Conservation (phyloP, 768 basidiomycete species). For the Tricholoma matsutake region DNA sequence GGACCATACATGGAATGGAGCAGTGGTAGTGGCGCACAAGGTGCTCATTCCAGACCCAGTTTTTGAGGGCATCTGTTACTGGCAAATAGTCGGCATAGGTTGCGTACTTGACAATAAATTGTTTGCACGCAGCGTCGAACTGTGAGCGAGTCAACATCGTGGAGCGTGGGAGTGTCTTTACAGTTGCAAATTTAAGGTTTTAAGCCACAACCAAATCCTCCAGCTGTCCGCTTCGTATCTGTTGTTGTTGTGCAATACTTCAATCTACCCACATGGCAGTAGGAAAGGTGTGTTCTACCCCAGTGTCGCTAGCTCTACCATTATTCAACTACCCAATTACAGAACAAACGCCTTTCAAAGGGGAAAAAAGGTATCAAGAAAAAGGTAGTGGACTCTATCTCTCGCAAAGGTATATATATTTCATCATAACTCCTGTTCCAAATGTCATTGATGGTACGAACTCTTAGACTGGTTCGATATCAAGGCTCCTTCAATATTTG, state of each 20-base stretch:
- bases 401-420: constrained; percentile 85
- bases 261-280: constrained; percentile 70
- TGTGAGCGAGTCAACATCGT: constrained; percentile 52
- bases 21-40: constrained; percentile 36
- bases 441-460: constrained; percentile 1
- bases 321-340: constrained; percentile 14
- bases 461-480: constrained; percentile 97
- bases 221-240: constrained; percentile 43
- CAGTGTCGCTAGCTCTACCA: neutral
- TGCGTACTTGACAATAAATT: constrained; percentile 36
- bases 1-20: constrained; percentile 3
- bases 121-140: constrained; percentile 60
- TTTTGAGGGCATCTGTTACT: constrained; percentile 16
- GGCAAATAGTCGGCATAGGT: neutral
- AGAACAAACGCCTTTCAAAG: constrained; percentile 99
- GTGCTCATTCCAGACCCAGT: constrained; percentile 66
- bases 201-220: constrained; percentile 50
- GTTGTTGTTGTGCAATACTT: constrained; percentile 33
- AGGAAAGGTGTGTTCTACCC: constrained; percentile 63
- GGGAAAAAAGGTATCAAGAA: constrained; percentile 99
- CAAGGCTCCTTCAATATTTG: constrained; percentile 97
- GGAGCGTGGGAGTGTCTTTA: constrained; percentile 44
- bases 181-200: constrained; percentile 58
- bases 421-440: neutral
- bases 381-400: constrained; percentile 99